Percentiles rank a stretch among this genome's conserved stretches.
phyloP scores from a whole-genome alignment of 345 rosid species.

The Pistacia integerrima region DNA sequence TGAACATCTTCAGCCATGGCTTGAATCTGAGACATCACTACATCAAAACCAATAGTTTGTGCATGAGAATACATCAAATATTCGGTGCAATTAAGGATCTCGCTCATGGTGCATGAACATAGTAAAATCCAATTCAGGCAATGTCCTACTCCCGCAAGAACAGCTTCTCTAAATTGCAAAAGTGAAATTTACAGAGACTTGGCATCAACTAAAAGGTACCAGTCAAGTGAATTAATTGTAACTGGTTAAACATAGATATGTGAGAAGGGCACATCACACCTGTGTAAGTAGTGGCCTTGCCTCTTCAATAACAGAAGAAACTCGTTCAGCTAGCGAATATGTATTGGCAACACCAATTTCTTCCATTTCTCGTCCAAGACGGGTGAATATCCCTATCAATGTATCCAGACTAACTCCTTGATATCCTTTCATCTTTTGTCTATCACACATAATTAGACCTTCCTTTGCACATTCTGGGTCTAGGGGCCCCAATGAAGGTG shows the following conservation, averaged over 20 bases:
- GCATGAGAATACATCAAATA: slow-evolving; percentile 45
- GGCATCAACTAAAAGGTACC: background rate
- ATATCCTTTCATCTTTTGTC: slow-evolving; percentile 81
- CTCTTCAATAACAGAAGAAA: slow-evolving; percentile 77
- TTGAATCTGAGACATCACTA: slow-evolving; percentile 88
- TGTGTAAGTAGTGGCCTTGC: slow-evolving; percentile 84
- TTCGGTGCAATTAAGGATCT: background rate
- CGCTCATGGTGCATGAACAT: background rate
- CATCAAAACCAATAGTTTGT: slow-evolving; percentile 50
- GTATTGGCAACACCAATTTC: slow-evolving; percentile 70
- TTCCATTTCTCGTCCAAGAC: slow-evolving; percentile 86
- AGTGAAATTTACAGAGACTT: background rate
- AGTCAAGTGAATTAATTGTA: background rate
- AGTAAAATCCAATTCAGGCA: background rate
- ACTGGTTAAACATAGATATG: background rate
- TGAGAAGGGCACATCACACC: slow-evolving; percentile 53
- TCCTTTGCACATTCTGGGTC: slow-evolving; percentile 76
- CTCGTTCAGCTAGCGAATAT: slow-evolving; percentile 74
- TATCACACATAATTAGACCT: slow-evolving; percentile 87
- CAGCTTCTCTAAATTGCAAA: background rate
- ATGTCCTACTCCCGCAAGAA: background rate
- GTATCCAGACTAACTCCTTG: slow-evolving; percentile 96
- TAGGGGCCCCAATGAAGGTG: slow-evolving; percentile 78
- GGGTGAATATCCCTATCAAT: slow-evolving; percentile 86
- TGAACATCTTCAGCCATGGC: slow-evolving; percentile 97